Evolutionary conservation across 768 basidiomycete species (phyloP), one percentile per base, ranked within the genome.

Genomic region (Psilocybe tampanensis): DNA sequence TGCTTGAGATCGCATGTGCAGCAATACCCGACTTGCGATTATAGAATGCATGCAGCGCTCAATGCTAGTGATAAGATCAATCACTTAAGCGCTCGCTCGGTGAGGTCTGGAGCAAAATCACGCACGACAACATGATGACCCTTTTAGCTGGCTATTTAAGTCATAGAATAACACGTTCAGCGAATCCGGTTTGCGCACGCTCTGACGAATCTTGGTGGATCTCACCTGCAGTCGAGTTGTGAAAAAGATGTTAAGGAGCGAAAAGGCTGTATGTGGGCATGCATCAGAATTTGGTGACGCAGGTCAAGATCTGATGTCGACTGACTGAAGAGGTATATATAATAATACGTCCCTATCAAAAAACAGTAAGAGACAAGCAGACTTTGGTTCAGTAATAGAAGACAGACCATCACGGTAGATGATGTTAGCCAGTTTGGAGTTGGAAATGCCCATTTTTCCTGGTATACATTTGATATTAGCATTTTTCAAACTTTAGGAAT

Each of bases 311-410:
- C n/a, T n/a, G n/a, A n/a, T n/a, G n/a, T n/a, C n/a, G 29, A 47
- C 53, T 47, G 29, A 54, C 53, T 54, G 44, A 54, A 54, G 15
- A 54, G 44, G 22, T 45, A 54, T 15, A 54, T 19, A 18, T 54
- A 54, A 24, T 45, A 54, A 47, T 54, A 54, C 29, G 53, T 44
- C 33, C 53, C 49, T 51, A 21, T 8, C 11, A 8, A 22, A 18
- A n/a, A 12, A 23, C 18, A 15, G 13, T 17, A 24, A 8, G 21
- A 41, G 21, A 18, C 21, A 7, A n/a, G 11, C 47, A 51, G 3
- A 6, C 11, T 19, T 39, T 3, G 15, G 4, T 15, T 1, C 49
- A 36, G 2, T 39, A 18, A 11, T 13, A 6, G 33, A 11, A 12
- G 11, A 39, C 49, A 2, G 12, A 51, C 49, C 53, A 32, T 54